Base-by-base conservation (phyloP, 108 stramenopile species). In the Conticribra weissflogii region DNA sequence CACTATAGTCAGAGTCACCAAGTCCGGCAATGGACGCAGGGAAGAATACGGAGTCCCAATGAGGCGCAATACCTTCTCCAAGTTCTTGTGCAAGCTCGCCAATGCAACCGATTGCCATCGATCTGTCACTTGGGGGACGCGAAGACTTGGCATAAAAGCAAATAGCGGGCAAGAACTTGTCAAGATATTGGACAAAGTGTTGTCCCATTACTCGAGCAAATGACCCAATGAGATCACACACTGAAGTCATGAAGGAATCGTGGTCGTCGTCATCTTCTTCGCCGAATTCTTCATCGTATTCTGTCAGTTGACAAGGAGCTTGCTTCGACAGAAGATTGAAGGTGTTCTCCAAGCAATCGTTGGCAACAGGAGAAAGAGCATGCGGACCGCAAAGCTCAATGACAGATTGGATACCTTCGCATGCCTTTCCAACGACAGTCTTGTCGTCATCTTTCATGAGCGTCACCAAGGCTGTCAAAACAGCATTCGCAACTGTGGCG, bases 31-130 rank as follows among this genome's bases (percentile, higher is more conserved):
- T 61, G 61, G 88, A 79, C 27, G 88, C 86, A 31, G 95, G 95
- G 46, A 88, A 79, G 67, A 97, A 92, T 32, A 94, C 89, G 5
- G 71, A 50, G 63, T 80, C 75, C 89, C 95, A 94, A 74, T 97
- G 86, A 1, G 91, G 90, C 7, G 69, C 54, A 41, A 93, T 88
- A 19, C 82, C 72, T 23, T 50, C 59, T 59, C 86, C 91, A 27
- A 96, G 58, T 68, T 93, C 91, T 68, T 93, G 92, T 1, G 96
- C 94, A 47, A 98, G 85, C 74, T 98, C 98, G 21, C 96, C 97
- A 33, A 96, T 74, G 78, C 95, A 96, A 9, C 98, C 97, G 25
- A 98, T 83, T 25, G 94, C 96, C 97, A 97, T 98, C 31, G 92
- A 83, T 65, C 98, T 87, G 61, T 98, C 98, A 48, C 87, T 83